Conservation (phyloP, 2,329 filamentous ascomycete genomes). For the Aspergillus latus region DNA sequence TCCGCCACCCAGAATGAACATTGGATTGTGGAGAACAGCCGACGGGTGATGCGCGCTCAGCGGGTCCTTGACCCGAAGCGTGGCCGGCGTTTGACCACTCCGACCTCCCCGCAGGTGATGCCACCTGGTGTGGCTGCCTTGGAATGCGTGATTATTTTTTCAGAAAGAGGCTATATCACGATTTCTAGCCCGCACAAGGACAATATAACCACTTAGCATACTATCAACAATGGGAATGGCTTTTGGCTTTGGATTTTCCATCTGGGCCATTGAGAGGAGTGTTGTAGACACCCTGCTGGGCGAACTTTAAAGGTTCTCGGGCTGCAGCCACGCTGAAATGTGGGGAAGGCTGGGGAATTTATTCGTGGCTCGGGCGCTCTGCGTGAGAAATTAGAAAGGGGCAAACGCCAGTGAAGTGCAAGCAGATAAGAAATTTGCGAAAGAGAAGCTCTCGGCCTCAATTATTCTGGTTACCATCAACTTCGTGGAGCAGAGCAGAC, state of each 20-base stretch:
- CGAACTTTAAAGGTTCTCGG: not conserved
- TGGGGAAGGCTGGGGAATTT: constrained; percentile 6
- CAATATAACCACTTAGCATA: too few relatives aligned
- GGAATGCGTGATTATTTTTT: not conserved
- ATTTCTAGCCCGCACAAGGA: too few relatives aligned
- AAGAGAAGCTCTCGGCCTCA: too few relatives aligned
- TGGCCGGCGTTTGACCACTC: not conserved
- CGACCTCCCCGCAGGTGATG: not conserved
- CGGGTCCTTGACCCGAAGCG: constrained; percentile 10
- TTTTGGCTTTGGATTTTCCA: too few relatives aligned
- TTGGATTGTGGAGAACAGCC: constrained; percentile 12
- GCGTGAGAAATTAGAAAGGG: not conserved
- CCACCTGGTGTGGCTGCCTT: not conserved
- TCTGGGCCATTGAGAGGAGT: too few relatives aligned
- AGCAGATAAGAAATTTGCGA: too few relatives aligned
- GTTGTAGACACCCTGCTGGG: too few relatives aligned
- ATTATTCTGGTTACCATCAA: too few relatives aligned
- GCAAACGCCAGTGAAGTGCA: not conserved
- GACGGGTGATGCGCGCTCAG: constrained; percentile 15
- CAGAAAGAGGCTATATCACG: too few relatives aligned
- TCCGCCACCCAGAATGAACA: constrained; percentile 9
- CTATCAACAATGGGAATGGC: too few relatives aligned
- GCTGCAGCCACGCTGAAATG: constrained; percentile 10
- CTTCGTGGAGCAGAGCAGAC: too few relatives aligned
- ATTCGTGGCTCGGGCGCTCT: constrained; percentile 14